These are phyloP conservation scores for Flaveria sonorensis DNA, from an alignment of 129 eudicot genomes.

Conservation along the genomic window DNA sequence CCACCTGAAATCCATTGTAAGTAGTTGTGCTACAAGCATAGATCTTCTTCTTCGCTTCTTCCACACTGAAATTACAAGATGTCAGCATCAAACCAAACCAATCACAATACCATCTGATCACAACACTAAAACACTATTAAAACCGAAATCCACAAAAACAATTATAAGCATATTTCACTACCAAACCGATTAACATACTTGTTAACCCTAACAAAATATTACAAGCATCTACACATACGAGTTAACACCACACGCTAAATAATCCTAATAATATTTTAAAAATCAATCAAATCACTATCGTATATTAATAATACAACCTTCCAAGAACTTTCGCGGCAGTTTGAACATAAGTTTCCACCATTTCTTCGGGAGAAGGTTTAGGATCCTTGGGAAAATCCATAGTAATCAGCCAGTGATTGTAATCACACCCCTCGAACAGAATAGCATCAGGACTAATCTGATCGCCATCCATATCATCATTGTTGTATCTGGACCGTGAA, in stretches of 20 bases:
- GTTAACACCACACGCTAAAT: background rate
- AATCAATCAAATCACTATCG: background rate
- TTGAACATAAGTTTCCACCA: slow-evolving; percentile 73
- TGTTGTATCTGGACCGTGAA: slow-evolving; percentile 28
- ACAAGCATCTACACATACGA: background rate
- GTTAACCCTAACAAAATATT: slow-evolving; percentile 5
- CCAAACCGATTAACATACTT: too few species aligned
- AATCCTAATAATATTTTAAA: too few species aligned
- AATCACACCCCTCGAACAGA: slow-evolving; percentile 91
- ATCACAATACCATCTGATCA: background rate
- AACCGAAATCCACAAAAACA: background rate
- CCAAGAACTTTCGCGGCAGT: slow-evolving; percentile 84
- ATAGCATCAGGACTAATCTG: slow-evolving; percentile 64
- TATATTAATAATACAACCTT: slow-evolving; percentile 42
- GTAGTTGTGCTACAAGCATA: slow-evolving; percentile 96
- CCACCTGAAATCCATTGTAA: slow-evolving; percentile 76
- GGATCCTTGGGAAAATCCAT: slow-evolving; percentile 77
- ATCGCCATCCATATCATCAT: slow-evolving; percentile 39
- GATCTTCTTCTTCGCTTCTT: slow-evolving; percentile 92
- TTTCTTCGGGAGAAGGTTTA: slow-evolving; percentile 54
- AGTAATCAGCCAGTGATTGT: slow-evolving; percentile 88
- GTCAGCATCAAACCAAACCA: background rate
- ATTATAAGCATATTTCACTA: background rate
- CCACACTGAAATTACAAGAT: slow-evolving; percentile 52
- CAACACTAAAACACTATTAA: slow-evolving; percentile 1